Conservation (phyloP, 495 filamentous ascomycete genomes). For the Penicillium soppii region DNA sequence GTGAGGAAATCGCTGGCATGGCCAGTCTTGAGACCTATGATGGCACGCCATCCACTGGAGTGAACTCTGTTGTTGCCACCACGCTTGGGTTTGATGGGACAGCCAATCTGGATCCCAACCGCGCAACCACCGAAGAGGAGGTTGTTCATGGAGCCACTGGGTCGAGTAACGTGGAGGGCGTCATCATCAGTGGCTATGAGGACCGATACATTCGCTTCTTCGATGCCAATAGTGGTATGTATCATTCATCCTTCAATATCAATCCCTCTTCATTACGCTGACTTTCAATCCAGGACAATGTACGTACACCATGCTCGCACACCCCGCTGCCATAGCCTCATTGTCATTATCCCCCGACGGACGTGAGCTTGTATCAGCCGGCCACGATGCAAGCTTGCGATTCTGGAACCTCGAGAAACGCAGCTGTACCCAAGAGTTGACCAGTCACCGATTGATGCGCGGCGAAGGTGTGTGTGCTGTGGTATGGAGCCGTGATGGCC, state of each 20-base stretch:
- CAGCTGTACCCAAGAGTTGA: slow-evolving; percentile 90
- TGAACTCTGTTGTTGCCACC: slow-evolving; percentile 90
- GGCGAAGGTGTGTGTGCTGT: slow-evolving; percentile 92
- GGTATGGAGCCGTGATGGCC: slow-evolving; percentile 90
- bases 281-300: slow-evolving; percentile 77
- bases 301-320: slow-evolving; percentile 97
- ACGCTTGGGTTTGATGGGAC: slow-evolving; percentile 74
- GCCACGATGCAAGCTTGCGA: slow-evolving; percentile 89
- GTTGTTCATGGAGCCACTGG: slow-evolving; percentile 80
- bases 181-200: slow-evolving; percentile 93
- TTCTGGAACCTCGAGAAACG: slow-evolving; percentile 99
- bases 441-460: slow-evolving; percentile 84
- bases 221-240: slow-evolving; percentile 96
- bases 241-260: background rate
- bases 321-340: slow-evolving; percentile 86
- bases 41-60: slow-evolving; percentile 74
- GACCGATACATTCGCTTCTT: slow-evolving; percentile 95
- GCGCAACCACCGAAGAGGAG: slow-evolving; percentile 63
- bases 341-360: slow-evolving; percentile 90
- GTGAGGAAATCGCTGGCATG: slow-evolving; percentile 91
- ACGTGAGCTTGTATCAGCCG: slow-evolving; percentile 89
- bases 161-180: slow-evolving; percentile 81
- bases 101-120: slow-evolving; percentile 60
- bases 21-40: slow-evolving; percentile 90
- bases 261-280: slow-evolving; percentile 25